A percentile compares a stretch with the other conserved stretches of the same genome.
These are phyloP conservation scores for Hypoxylon perforatum DNA, from an alignment of 495 filamentous ascomycete genomes.

Conservation along the genomic window DNA sequence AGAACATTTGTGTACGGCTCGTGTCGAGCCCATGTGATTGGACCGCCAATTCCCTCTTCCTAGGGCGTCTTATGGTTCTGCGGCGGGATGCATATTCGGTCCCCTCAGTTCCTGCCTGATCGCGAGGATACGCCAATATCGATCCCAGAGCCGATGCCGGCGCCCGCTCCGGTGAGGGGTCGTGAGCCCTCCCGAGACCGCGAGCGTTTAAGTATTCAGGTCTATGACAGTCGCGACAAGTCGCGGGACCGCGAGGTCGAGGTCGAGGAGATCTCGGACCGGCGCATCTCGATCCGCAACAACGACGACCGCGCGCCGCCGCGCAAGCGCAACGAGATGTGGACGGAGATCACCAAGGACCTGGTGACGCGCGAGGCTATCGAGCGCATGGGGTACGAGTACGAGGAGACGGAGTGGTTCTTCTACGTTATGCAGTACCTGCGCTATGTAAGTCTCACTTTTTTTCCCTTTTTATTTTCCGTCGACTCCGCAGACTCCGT, in stretches of 20 bases:
- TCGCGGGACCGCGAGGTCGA: conserved; percentile 55
- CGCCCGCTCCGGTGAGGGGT: conserved; percentile 1
- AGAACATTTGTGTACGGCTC: conserved; percentile 65
- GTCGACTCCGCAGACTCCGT: too few species aligned
- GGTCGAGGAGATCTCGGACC: conserved; percentile 58
- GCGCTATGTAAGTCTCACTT: conserved; percentile 73
- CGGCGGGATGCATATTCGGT: conserved; percentile 53
- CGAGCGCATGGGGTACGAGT: conserved; percentile 84
- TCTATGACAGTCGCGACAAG: conserved; percentile 52
- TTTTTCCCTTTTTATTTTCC: conserved; percentile 1
- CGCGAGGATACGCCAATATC: conserved; percentile 51
- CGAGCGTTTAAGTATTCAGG: conserved; percentile 56
- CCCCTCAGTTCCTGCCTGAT: conserved; percentile 72
- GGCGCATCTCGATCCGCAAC: conserved; percentile 52
- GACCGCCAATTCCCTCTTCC: conserved; percentile 45
- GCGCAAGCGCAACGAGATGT: conserved; percentile 74
- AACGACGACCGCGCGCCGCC: conserved; percentile 42
- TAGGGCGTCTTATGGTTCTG: conserved; percentile 51
- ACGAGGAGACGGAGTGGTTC: conserved; percentile 87
- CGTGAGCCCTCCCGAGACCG: conserved; percentile 50
- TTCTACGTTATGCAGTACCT: conserved; percentile 96
- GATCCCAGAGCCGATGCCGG: conserved; percentile 32
- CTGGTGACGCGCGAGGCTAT: conserved; percentile 90
- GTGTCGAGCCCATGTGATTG: conserved; percentile 53
- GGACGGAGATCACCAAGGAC: conserved; percentile 98